Base-by-base conservation (phyloP, 176 grass and related monocot genomes). In the Triticum monococcum region DNA sequence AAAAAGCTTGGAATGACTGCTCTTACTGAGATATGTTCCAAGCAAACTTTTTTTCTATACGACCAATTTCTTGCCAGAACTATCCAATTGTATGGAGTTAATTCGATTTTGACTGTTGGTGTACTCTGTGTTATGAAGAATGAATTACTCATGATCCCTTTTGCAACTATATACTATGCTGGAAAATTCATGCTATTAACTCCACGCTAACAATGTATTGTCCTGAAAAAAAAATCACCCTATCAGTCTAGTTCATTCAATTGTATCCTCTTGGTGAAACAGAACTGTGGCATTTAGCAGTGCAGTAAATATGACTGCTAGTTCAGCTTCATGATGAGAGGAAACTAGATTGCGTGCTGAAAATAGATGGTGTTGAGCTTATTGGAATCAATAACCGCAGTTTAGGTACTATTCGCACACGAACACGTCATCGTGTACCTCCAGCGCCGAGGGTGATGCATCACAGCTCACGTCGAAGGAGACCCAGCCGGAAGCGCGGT, bases 301-400 rank as follows among this genome's bases (percentile, higher is more conserved):
- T 62, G 59, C 11, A 10, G 9, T 11, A 25, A 62, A 59, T 22
- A 0, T 43, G 13, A 38, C 72, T 75, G 26, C 2, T 67, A 59
- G 75, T 74, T 66, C 83, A 98, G 93, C 91, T 94, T 59, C 91
- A 95, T 54, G 69, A 95, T 65, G 88, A 92, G 65, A 92, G 79
- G 81, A 93, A 98, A 80, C n/a, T 94, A 57, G 93, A 94, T 36
- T 89, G 96, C 3, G 86, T 95, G 56, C 78, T 98, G 24, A 79
- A 75, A 69, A 91, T 95, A 68, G 75, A 95, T 7, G 93, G 93
- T 35, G 89, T 98, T 81, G 81, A 94, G 43, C 91, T 98, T 59
- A 95, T 95, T 25, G 93, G 88, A 32, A 98, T 98, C 64, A 98
- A 95, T 85, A 98, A 94, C 50, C 91, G 88, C 23, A 81, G 79